Evolutionary conservation across 176 grass and related monocot species (phyloP).

Genomic region (Cymbopogon citratus): DNA sequence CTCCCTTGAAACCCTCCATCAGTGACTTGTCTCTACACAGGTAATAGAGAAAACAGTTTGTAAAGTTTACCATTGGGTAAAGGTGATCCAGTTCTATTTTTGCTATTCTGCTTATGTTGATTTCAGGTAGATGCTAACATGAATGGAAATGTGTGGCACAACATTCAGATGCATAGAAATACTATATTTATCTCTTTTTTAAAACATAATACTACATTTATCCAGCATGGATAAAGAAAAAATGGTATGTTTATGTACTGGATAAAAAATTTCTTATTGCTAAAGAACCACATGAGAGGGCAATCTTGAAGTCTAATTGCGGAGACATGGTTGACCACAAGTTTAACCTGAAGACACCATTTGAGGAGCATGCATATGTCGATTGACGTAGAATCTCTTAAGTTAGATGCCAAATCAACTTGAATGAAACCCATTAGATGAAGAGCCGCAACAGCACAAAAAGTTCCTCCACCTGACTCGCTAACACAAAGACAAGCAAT

Average conservation of each 20-base stretch:
- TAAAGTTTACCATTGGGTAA: not conserved
- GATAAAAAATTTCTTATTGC: not conserved
- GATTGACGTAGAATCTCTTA: constrained; percentile 25
- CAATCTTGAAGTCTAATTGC: not conserved
- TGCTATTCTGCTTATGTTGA: not conserved
- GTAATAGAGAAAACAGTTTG: not conserved
- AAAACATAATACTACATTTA: not conserved
- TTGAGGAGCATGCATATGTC: constrained; percentile 59
- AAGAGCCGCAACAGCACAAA: constrained; percentile 84
- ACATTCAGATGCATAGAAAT: not conserved
- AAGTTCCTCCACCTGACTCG: constrained; percentile 92
- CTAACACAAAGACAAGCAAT: constrained; percentile 47
- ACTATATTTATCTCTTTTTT: not conserved
- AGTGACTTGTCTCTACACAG: constrained; percentile 52
- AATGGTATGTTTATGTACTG: not conserved
- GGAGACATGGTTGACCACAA: not conserved
- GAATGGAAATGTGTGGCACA: not conserved
- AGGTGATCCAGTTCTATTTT: not conserved
- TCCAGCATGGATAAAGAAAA: not conserved
- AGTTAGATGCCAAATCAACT: constrained; percentile 48
- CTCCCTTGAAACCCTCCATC: constrained; percentile 89
- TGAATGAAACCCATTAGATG: constrained; percentile 76
- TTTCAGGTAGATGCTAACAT: not conserved
- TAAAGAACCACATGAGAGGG: not conserved
- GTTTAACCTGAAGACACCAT: constrained; percentile 74